Conservation (phyloP, 2,329 filamentous ascomycete genomes). For the Talaromyces sp. region DNA sequence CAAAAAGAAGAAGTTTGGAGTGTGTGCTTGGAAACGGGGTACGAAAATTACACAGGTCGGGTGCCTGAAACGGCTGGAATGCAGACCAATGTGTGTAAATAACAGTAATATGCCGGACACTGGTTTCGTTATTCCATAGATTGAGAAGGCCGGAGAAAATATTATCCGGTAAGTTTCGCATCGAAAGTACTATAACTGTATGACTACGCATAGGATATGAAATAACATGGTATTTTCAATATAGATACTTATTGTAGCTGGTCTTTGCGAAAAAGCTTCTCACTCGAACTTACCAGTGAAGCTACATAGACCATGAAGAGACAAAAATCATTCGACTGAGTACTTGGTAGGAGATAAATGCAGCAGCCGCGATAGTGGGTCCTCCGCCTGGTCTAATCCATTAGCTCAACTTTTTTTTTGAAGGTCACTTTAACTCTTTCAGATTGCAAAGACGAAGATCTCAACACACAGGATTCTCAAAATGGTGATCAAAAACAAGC, state of each 20-base stretch:
- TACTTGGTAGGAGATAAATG: too few species aligned
- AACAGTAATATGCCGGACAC: not conserved
- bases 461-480: slow-evolving; percentile 31
- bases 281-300: too few species aligned
- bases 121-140: not conserved
- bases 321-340: too few species aligned
- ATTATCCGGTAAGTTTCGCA: not conserved
- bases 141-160: slow-evolving; percentile 5
- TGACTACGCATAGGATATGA: too few species aligned
- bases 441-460: not conserved
- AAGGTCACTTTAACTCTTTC: not conserved
- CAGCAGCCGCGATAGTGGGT: not conserved
- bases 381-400: slow-evolving; percentile 8
- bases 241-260: too few species aligned
- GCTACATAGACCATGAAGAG: too few species aligned
- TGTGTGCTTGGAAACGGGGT: slow-evolving; percentile 8
- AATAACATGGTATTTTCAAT: too few species aligned
- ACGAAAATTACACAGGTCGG: slow-evolving; percentile 13
- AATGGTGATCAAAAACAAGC: slow-evolving; percentile 64
- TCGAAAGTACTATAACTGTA: too few species aligned
- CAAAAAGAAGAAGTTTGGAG: not conserved
- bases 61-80: not conserved
- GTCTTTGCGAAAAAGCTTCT: too few species aligned
- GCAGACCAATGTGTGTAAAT: not conserved
- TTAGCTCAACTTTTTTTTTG: slow-evolving; percentile 23